Evolutionary conservation across 225 moss, liverwort and hornwort genomes (phyloP).

Genomic region (Climacium dendroides): DNA sequence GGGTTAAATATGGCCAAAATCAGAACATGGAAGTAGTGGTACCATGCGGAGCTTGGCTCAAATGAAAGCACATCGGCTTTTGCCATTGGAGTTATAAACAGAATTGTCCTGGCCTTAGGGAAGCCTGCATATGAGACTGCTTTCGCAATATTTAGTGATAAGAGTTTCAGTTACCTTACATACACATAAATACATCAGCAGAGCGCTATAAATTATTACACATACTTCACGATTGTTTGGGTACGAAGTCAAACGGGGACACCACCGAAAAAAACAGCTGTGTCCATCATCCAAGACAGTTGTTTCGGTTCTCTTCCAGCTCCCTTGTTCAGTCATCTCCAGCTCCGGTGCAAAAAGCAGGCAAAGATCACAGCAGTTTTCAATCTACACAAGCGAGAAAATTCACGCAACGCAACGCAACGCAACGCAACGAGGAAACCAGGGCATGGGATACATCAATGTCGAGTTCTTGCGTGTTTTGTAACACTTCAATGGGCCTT

Average conservation of each 20-base stretch:
- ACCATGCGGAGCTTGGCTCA: not conserved
- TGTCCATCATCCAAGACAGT: not conserved
- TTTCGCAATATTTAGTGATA: not conserved
- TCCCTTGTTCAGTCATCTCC: not conserved
- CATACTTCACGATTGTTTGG: not conserved
- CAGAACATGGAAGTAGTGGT: not conserved
- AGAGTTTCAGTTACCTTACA: not conserved
- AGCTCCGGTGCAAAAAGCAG: not conserved
- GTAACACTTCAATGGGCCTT: not conserved
- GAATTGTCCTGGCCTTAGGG: not conserved
- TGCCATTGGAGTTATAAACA: not conserved
- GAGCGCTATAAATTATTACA: not conserved
- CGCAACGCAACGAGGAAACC: not conserved
- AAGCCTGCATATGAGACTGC: not conserved
- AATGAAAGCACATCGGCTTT: not conserved
- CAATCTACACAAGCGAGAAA: not conserved
- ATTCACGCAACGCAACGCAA: not conserved
- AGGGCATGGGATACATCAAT: not conserved
- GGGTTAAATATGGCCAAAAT: too few species aligned
- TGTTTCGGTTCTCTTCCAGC: not conserved
- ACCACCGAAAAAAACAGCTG: not conserved
- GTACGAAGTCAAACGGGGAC: not conserved
- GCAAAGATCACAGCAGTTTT: not conserved
- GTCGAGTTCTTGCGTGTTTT: slow-evolving; percentile 1
- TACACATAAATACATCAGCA: not conserved